Base-by-base conservation (phyloP, 371 early-diverging fungal species). In the Mortierella sp. region DNA sequence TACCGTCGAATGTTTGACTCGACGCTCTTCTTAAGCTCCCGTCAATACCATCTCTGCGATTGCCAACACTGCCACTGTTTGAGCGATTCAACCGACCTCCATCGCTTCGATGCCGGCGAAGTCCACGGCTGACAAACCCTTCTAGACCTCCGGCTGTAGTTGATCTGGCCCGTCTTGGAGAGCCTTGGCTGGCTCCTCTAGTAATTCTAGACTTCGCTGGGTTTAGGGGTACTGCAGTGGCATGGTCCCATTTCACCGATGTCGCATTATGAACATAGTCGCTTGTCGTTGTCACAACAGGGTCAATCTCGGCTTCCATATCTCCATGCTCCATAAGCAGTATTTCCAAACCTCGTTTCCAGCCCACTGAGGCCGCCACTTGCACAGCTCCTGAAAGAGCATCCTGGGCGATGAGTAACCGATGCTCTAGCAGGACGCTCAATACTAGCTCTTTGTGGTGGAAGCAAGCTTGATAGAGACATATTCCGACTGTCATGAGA, bases 201-300 rank as follows among this genome's bases (percentile, higher is more conserved):
- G 35, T 63, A 23, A 34, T 6, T 22, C 13, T 63, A 9, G 49
- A 22, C 51, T 22, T 51, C 32, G 47, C 62, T 22, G 62, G 68
- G 7, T 35, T 45, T 10, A 79, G 13, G 9, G 53, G 74, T 0
- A 22, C 42, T 2, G 74, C 63, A 2, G 80, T 57, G 10, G 80
- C 80, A 61, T 80, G 68, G 34, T 80, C 75, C 80, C 80, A 80
- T 31, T 68, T 74, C 65, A 74, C 70, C 15, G 71, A 80, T 10
- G 80, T 65, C 5, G 75, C 67, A 2, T 57, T 60, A 31, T 80
- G 80, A 9, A 75, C 61, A 23, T 60, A 29, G 28, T 80, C 68
- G n/a, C 65, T 74, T 1, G 70, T 80, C 17, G 65, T 75, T 26
- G 71, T 71, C 35, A 80, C 75, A 6, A 70, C 65, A 10, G 80